These are phyloP conservation scores for Drechslerella coelobrocha DNA, from an alignment of 2,329 filamentous ascomycete genomes.

Conservation along the genomic window DNA sequence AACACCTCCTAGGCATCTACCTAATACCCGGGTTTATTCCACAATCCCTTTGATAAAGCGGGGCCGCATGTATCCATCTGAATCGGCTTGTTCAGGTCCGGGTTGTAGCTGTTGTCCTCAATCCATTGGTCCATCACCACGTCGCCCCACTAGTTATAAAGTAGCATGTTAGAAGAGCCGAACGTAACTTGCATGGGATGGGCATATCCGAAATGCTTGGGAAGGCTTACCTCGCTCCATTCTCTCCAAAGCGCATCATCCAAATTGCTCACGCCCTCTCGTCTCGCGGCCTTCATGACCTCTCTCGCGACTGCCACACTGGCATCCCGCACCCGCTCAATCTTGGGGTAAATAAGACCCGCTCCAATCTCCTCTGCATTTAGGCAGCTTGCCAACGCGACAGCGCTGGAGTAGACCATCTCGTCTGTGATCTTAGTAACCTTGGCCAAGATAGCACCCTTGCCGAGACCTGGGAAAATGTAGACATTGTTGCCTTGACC, in stretches of 20 bases:
- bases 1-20: not conserved
- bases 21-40: slow-evolving; percentile 14
- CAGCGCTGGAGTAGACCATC: slow-evolving; percentile 96
- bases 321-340: slow-evolving; percentile 90
- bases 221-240: slow-evolving; percentile 51
- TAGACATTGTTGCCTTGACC: slow-evolving; percentile 85
- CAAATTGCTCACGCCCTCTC: slow-evolving; percentile 63
- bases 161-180: too few relatives aligned
- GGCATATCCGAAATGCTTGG: too few relatives aligned
- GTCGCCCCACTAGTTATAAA: slow-evolving; percentile 47
- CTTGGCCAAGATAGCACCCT: slow-evolving; percentile 91
- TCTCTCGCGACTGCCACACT: slow-evolving; percentile 77
- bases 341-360: slow-evolving; percentile 87
- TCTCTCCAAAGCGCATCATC: slow-evolving; percentile 44
- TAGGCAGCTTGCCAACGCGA: slow-evolving; percentile 78
- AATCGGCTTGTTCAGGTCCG: slow-evolving; percentile 40
- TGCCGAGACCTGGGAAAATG: slow-evolving; percentile 94
- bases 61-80: slow-evolving; percentile 20
- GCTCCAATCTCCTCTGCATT: slow-evolving; percentile 80
- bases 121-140: slow-evolving; percentile 50
- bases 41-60: slow-evolving; percentile 25
- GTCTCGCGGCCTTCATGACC: slow-evolving; percentile 85
- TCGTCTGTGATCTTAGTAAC: slow-evolving; percentile 83
- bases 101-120: slow-evolving; percentile 42
- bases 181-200: too few relatives aligned